Evolutionary conservation across 116 monocot species (phyloP), one percentile per base, ranked within the genome.

Genomic region (Iris pallida): DNA sequence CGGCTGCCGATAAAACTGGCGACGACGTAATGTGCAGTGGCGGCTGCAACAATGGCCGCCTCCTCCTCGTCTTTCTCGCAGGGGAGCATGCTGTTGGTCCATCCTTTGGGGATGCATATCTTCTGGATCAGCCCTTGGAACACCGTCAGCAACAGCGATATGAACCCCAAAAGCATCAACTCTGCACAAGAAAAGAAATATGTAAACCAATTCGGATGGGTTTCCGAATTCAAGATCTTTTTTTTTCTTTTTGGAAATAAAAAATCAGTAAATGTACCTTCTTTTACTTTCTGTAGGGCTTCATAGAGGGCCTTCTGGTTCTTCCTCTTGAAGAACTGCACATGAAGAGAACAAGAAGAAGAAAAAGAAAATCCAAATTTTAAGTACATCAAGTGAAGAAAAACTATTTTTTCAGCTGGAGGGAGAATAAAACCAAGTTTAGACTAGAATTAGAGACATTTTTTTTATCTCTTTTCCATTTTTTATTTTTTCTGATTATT

Each of bases 91-190:
- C 68, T 42, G 42, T 16, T 7, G 15, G 61, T 71, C 80, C 80
- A 80, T 2, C 62, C 20, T 18, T 48, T 17, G 14, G 75, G 71
- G 55, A 80, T 80, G 66, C 80, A 80, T 18, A 75, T 71, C 66
- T 10, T 43, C 55, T 67, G 75, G 10, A 75, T 71, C 56, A 49
- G 7, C 5, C 52, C 56, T 61, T 75, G 75, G 62, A 62, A 75
- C 53, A 80, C 80, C 48, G 80, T 75, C 44, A 75, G 66, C 54
- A 80, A 63, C 56, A 80, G 71, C 19, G 80, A 75, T 44, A 80
- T 80, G 75, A 80, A 75, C 66, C 80, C 80, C 17, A 80, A 9
- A 16, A 80, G 75, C 80, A 80, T 80, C 66, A 80, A 47, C 49
- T 80, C 80, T 80, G 80, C 57, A 41, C 45, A 5, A 41, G 15